A percentile compares a stretch with the other conserved stretches of the same genome.
These are phyloP conservation scores for Trametes hirsuta DNA, from an alignment of 1,284 basidiomycete species.

Conservation along the genomic window DNA sequence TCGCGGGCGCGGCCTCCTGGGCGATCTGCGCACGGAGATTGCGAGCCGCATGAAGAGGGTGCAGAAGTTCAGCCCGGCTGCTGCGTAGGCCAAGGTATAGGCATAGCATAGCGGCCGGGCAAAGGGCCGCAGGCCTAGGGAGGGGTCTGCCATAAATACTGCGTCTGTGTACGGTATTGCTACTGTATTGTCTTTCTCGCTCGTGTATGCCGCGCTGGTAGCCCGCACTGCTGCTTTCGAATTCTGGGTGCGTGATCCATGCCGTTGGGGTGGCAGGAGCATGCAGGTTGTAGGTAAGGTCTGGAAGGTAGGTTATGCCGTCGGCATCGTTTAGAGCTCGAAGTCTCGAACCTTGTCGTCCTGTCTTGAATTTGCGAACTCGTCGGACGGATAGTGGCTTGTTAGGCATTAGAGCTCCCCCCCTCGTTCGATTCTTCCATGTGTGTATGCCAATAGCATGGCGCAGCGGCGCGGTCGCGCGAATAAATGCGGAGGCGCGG, in stretches of 20 bases:
- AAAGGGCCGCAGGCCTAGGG: not conserved
- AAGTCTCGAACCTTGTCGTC: no score
- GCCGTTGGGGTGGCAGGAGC: no score
- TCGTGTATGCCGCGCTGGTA: not conserved
- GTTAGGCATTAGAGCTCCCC: not conserved
- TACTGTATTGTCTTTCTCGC: not conserved
- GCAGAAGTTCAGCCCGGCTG: slow-evolving; percentile 54
- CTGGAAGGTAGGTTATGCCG: no score
- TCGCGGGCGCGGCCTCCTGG: slow-evolving; percentile 43
- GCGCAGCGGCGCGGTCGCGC: not conserved
- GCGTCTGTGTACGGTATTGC: not conserved
- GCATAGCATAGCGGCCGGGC: not conserved
- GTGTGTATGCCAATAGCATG: not conserved
- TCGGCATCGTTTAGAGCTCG: no score
- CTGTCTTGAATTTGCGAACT: no score
- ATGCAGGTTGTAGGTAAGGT: no score
- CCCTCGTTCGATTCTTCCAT: not conserved
- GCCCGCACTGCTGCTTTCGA: no score
- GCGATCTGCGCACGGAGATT: slow-evolving; percentile 59
- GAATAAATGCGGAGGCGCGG: not conserved
- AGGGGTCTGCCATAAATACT: not conserved
- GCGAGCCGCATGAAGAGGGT: slow-evolving; percentile 63
- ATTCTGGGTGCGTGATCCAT: no score
- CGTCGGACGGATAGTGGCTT: no score
- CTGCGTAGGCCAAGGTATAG: slow-evolving; percentile 11